These are phyloP conservation scores for Puccinia polysora DNA, from an alignment of 1,284 basidiomycete genomes.

Conservation along the genomic window DNA sequence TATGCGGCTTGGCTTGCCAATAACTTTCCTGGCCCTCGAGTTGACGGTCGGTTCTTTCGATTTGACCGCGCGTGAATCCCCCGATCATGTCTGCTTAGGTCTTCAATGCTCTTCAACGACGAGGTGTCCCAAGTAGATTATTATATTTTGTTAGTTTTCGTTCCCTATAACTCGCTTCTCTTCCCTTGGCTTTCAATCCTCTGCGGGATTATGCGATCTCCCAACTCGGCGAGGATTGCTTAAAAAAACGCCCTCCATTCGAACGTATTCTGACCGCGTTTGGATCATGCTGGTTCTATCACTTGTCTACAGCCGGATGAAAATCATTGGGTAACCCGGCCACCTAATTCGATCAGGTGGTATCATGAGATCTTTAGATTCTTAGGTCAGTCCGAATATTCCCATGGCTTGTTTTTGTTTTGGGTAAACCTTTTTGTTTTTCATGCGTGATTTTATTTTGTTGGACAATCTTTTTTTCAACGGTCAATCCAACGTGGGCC, in stretches of 20 bases:
- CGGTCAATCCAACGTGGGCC: not conserved
- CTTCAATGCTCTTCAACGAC: conserved; percentile 48
- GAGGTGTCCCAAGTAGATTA: conserved; percentile 47
- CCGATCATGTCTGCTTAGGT: conserved; percentile 37
- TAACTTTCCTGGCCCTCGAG: not conserved
- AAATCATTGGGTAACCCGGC: conserved; percentile 48
- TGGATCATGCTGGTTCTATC: too few species aligned
- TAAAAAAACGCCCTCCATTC: too few species aligned
- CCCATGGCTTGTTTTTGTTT: not conserved
- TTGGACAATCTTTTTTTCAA: not conserved
- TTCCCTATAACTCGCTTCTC: not conserved
- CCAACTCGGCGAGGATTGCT: too few species aligned
- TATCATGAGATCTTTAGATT: conserved; percentile 49
- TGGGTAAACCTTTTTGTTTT: not conserved
- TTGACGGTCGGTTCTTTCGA: too few species aligned
- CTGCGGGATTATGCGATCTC: not conserved
- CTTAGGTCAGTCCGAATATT: conserved; percentile 46
- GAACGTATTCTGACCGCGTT: too few species aligned
- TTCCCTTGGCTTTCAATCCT: not conserved
- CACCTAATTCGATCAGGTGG: conserved; percentile 48
- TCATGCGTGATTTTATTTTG: not conserved
- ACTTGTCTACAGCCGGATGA: conserved; percentile 36
- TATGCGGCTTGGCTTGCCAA: not conserved
- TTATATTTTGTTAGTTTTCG: conserved; percentile 46
- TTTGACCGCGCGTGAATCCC: too few species aligned